Base-by-base conservation (phyloP, 2,329 filamentous ascomycete species). In the Phyllosticta paracitricarpa region DNA sequence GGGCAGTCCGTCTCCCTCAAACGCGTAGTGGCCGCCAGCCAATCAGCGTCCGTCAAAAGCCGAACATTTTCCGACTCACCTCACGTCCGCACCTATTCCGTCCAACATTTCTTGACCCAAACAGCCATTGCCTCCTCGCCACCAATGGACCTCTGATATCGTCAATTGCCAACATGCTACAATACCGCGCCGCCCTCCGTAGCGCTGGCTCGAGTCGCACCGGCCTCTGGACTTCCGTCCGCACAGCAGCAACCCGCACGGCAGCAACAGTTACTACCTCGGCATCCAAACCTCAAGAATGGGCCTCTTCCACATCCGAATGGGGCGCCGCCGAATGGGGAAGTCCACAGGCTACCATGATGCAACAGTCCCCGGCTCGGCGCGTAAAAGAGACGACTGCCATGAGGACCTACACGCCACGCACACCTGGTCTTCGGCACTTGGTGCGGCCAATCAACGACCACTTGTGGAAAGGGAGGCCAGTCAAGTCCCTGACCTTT, bases 391-490 rank as follows among this genome's bases (percentile, higher is more conserved):
- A 12, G 48, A 25, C 48, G n/a, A 72, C 64, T 75, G 79, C 63
- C 73, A 76, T 97, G 74, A 86, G 90, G 68, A 94, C 89, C 59
- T 99, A 97, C 76, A 97, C 89, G 74, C 94, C 94, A 40, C 86
- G 91, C 68, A 97, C 94, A 0, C 93, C 93, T 12, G 94, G 94
- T 82, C 76, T 96, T 63, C 87, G 94, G 70, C 94, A 99, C 83
- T 80, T 99, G 66, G 89, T 88, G 74, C 85, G 94, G 53, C 91
- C 94, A 14, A 87, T 97, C 76, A 97, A 97, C 76, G 91, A 97
- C 70, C 94, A 99, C 75, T 79, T 99, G 54, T 97, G 91, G 91
- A 97, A 96, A 77, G 94, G 94, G 62, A 82, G 91, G 61, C 90
- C 94, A 0, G 86, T 88, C 66, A 80, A 89, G 35, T 84, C 87